phyloP scores from a whole-genome alignment of 768 basidiomycete species.

The Pulveroboletus sp. region DNA sequence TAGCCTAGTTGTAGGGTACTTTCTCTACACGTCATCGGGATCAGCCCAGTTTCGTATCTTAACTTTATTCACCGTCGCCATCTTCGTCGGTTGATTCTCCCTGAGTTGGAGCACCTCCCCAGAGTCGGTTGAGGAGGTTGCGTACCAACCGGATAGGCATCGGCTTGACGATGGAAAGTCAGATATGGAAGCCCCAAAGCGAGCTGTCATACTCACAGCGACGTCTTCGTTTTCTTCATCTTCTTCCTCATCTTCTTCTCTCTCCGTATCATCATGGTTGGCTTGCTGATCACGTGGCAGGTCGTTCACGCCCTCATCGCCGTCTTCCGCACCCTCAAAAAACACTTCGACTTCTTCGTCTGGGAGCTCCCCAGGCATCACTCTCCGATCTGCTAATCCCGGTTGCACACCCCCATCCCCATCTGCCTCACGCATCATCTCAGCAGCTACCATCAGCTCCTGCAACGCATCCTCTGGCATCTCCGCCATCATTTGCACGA shows the following conservation, averaged over 20 bases:
- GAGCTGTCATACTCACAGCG: constrained; percentile 37
- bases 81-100: constrained; percentile 24
- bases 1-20: no score
- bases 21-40: no score
- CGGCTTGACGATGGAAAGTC: constrained; percentile 36
- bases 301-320: constrained; percentile 27
- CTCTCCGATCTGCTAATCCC: constrained; percentile 22
- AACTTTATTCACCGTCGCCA: constrained; percentile 1
- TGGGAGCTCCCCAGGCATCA: constrained; percentile 48
- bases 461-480: constrained; percentile 58
- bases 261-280: constrained; percentile 25
- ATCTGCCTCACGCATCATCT: constrained; percentile 35
- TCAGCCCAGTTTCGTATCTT: no score
- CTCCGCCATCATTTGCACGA: constrained; percentile 54
- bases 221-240: constrained; percentile 43
- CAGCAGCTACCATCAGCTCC: constrained; percentile 53
- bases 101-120: constrained; percentile 37
- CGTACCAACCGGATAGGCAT: constrained; percentile 57
- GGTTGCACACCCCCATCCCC: constrained; percentile 24
- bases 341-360: constrained; percentile 32
- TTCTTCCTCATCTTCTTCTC: constrained; percentile 41
- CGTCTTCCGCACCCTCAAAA: constrained; percentile 24
- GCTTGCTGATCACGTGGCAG: constrained; percentile 15
- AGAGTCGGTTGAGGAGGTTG: constrained; percentile 59
- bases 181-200: neutral